Evolutionary conservation across 768 basidiomycete species (phyloP).

Genomic region (Leccinellum albellum): DNA sequence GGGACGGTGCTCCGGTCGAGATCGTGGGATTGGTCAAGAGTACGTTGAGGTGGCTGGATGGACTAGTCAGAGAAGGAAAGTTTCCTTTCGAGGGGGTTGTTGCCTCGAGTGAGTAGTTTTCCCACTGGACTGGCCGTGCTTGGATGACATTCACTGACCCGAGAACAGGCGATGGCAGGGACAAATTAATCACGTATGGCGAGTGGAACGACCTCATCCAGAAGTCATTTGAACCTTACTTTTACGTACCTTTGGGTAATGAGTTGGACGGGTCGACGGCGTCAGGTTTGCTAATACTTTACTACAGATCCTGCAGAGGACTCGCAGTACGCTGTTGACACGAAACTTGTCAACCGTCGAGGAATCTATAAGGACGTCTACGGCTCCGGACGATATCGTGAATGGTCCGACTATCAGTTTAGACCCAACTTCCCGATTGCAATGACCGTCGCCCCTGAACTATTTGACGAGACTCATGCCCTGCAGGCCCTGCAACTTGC

Average conservation of each 20-base stretch:
- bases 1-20: conserved; percentile 95
- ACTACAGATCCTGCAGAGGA: conserved; percentile 68
- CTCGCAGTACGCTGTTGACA: conserved; percentile 60
- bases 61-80: conserved; percentile 55
- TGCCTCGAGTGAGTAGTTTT: conserved; percentile 58
- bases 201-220: conserved; percentile 89
- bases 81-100: conserved; percentile 92
- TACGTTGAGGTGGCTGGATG: conserved; percentile 83
- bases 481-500: conserved; percentile 76
- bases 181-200: conserved; percentile 75
- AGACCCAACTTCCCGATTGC: conserved; percentile 92
- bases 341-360: conserved; percentile 74
- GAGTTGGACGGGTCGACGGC: neutral
- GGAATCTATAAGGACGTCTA: conserved; percentile 99
- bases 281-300: conserved; percentile 1
- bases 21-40: conserved; percentile 93
- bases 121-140: too few species aligned
- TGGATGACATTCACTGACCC: neutral
- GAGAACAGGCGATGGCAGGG: conserved; percentile 60
- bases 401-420: conserved; percentile 98
- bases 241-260: conserved; percentile 80
- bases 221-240: conserved; percentile 81
- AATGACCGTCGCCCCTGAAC: conserved; percentile 94
- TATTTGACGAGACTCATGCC: conserved; percentile 81
- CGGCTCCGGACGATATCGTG: conserved; percentile 79